Percentiles rank a stretch among this genome's conserved stretches.
These are phyloP conservation scores for Exophiala mesophila DNA, from an alignment of 2,329 filamentous ascomycete species.

Conservation along the genomic window DNA sequence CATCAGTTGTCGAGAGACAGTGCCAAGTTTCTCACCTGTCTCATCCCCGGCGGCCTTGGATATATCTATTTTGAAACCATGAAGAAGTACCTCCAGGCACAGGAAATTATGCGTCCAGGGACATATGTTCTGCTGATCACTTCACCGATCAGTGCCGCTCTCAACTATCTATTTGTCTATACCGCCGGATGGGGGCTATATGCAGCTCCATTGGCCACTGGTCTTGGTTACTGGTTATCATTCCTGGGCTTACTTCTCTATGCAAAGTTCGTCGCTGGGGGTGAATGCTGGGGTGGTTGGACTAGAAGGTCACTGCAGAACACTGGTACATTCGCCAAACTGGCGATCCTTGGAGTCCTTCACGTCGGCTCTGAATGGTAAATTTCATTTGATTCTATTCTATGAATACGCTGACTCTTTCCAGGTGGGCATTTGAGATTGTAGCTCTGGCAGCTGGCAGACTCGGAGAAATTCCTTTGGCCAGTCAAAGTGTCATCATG, in stretches of 20 bases:
- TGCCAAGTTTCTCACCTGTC: slow-evolving; percentile 63
- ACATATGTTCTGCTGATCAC: slow-evolving; percentile 59
- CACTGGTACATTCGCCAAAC: slow-evolving; percentile 63
- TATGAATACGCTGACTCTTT: neutral
- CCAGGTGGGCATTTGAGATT: slow-evolving; percentile 78
- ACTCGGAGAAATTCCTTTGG: slow-evolving; percentile 72
- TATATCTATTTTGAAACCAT: slow-evolving; percentile 84
- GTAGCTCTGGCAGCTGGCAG: slow-evolving; percentile 76
- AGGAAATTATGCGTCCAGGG: slow-evolving; percentile 61
- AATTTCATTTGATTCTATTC: neutral
- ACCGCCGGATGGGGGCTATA: slow-evolving; percentile 65
- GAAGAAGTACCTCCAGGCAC: slow-evolving; percentile 56
- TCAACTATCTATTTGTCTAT: slow-evolving; percentile 68
- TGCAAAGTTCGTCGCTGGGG: slow-evolving; percentile 63
- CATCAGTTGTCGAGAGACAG: slow-evolving; percentile 70
- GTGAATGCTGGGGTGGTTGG: slow-evolving; percentile 75
- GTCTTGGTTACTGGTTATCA: slow-evolving; percentile 79
- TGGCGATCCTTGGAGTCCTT: slow-evolving; percentile 70
- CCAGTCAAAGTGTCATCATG: slow-evolving; percentile 85
- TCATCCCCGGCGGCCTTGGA: slow-evolving; percentile 76
- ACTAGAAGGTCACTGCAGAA: slow-evolving; percentile 61
- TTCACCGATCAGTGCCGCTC: slow-evolving; percentile 53
- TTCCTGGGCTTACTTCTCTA: slow-evolving; percentile 73
- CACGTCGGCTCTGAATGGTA: slow-evolving; percentile 84
- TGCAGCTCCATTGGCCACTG: slow-evolving; percentile 75